These are phyloP conservation scores for Lepidium sativum DNA, from an alignment of 345 rosid species.

Conservation along the genomic window DNA sequence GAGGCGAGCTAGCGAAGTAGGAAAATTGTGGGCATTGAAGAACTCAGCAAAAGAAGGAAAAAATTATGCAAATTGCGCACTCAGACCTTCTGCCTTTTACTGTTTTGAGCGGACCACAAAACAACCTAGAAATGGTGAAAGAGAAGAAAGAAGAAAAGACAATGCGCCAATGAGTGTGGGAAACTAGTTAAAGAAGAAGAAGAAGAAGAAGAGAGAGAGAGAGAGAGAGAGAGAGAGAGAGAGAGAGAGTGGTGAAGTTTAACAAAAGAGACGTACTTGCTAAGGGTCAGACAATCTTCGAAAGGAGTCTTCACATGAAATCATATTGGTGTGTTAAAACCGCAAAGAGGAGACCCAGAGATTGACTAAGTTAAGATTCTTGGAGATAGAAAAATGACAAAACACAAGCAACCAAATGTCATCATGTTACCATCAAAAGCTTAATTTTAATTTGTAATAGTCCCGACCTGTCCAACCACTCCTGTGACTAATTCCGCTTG, in stretches of 20 bases:
- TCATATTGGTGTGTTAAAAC: conserved; percentile 18
- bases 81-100: background rate
- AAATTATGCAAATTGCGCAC: background rate
- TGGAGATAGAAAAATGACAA: conserved; percentile 2
- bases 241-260: background rate
- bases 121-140: conserved; percentile 9
- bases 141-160: conserved; percentile 16
- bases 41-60: background rate
- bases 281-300: conserved; percentile 20
- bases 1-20: conserved; percentile 11
- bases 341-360: conserved; percentile 15
- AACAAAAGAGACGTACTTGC: conserved; percentile 20
- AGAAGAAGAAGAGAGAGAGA: background rate
- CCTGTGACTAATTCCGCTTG: background rate
- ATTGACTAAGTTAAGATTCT: conserved; percentile 22
- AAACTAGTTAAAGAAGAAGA: conserved; percentile 8
- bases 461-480: conserved; percentile 17
- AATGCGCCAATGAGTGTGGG: conserved; percentile 11
- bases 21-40: conserved; percentile 1
- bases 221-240: background rate
- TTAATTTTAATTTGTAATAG: background rate
- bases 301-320: conserved; percentile 6
- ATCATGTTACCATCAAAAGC: background rate
- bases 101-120: background rate
- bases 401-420: conserved; percentile 2